Evolutionary conservation across 352 stramenopile genomes (phyloP), one percentile per base, ranked within the genome.

Genomic region (Hyaloperonospora brassicae): DNA sequence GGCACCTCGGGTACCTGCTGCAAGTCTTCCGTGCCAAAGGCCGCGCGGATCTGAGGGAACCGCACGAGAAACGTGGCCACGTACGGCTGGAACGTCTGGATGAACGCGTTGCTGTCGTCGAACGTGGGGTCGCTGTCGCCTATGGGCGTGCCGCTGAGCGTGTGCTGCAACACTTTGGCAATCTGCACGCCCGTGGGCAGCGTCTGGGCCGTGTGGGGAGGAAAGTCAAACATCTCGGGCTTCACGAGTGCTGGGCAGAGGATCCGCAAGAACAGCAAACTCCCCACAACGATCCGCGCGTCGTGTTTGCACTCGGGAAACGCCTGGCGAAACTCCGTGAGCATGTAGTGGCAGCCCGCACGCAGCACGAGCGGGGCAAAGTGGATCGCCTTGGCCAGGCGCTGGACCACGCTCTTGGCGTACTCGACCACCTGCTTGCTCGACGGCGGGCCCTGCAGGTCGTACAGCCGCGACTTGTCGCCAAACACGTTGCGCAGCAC

Each of bases 131-230:
- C 66, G 47, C 66, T 73, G 49, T 84, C 73, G 34, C 55, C 68
- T 38, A 87, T 51, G 31, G 66, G 52, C 52, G 73, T 82, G 30
- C 79, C 79, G 24, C 68, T 82, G 34, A 93, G 64, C 10, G 83
- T 86, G 65, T 78, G 69, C 60, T 93, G 83, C 22, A 93, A 59
- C 42, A 93, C 66, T 66, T 89, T 90, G 61, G 83, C 80, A 53
- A 93, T 74, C 62, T 89, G 79, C 35, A 90, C 74, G 50, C 72
- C 76, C 22, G 68, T 59, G 4, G 71, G 68, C 1, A 86, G 64
- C 5, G 83, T 83, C 49, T 63, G 58, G 23, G 66, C 41, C 9
- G 70, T 76, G 53, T 90, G 80, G 1, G 68, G 61, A 34, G 70
- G 55, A 52, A 89, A 93, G 46, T 83, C 83, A 31, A 93, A 81